These are phyloP conservation scores for Suhomyces emberorum DNA, from an alignment of 805 yeast species.

Conservation along the genomic window DNA sequence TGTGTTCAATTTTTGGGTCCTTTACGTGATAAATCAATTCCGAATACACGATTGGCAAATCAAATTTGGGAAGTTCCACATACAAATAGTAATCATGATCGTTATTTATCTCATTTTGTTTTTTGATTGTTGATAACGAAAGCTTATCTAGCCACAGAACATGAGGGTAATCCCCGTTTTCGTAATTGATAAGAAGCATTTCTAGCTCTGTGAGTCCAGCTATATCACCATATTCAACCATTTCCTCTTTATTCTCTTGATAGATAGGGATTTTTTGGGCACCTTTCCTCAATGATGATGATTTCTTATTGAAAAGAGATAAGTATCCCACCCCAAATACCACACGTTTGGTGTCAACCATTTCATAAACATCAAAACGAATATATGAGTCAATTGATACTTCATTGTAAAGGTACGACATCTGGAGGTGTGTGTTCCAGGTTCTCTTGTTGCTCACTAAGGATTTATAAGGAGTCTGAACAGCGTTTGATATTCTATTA, in stretches of 20 bases:
- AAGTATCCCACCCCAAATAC: constrained; percentile 63
- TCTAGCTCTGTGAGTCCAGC: constrained; percentile 40
- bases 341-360: constrained; percentile 48
- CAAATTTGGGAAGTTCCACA: constrained; percentile 57
- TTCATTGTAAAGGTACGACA: constrained; percentile 72
- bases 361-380: constrained; percentile 65
- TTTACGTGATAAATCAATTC: constrained; percentile 27
- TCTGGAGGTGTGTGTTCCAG: constrained; percentile 72
- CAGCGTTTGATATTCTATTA: constrained; percentile 24
- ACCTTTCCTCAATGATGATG: constrained; percentile 67
- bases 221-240: constrained; percentile 20
- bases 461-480: constrained; percentile 34
- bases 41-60: constrained; percentile 67
- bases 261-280: constrained; percentile 48
- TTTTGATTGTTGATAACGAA: constrained; percentile 43
- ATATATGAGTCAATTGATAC: constrained; percentile 62
- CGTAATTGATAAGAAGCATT: constrained; percentile 55
- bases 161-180: constrained; percentile 59
- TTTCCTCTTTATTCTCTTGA: constrained; percentile 5
- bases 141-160: constrained; percentile 74
- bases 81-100: constrained; percentile 25
- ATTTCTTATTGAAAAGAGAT: constrained; percentile 49
- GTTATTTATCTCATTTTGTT: constrained; percentile 3
- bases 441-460: constrained; percentile 37
- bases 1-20: constrained; percentile 11